Base-by-base conservation (phyloP, 331 rosid genomes). In the Malus hybrid region DNA sequence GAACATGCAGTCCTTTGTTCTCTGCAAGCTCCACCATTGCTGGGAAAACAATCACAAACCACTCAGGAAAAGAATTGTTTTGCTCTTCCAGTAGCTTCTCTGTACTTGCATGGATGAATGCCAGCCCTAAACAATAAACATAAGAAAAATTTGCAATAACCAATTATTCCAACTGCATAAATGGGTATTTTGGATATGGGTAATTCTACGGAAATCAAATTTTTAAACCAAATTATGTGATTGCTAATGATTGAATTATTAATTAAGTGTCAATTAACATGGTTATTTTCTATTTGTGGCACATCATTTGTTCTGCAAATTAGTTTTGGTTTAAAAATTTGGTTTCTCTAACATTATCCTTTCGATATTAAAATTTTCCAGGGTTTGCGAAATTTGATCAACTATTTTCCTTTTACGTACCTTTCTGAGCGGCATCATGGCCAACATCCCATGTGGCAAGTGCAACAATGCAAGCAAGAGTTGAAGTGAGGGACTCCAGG, bases 381-480 rank as follows among this genome's bases (percentile, higher is more conserved):
- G 11, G 46, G 46, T 9, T 42, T 10, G 13, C 46, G 0, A 42
- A 42, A 42, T 42, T 42, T 42, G 46, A 42, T 42, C 46, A 10
- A 42, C 46, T 42, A 42, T 10, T 42, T 42, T 42, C 13, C 0
- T 42, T 42, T 42, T 42, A 42, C 10, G 5, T 15, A 74, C 78
- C 78, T 31, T 74, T 63, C 19, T 19, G 48, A 48, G 31, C 48
- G 63, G 71, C 63, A 31, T 6, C 56, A 33, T 46, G 48, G 7
- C 78, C 78, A 2, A 74, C 33, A 74, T 65, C 48, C 71, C 78
- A 74, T 8, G 78, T 74, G 15, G 60, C 1, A 24, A 74, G 78
- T 28, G 78, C 71, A 6, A 74, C 22, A 4, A 74, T 31, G 48
- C 71, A 74, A 74, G 78, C 71, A 12, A 74, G 78, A 63, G 78